Evolutionary conservation across 139 green algal genomes (phyloP).

Genomic region (Dunaliella primolecta): DNA sequence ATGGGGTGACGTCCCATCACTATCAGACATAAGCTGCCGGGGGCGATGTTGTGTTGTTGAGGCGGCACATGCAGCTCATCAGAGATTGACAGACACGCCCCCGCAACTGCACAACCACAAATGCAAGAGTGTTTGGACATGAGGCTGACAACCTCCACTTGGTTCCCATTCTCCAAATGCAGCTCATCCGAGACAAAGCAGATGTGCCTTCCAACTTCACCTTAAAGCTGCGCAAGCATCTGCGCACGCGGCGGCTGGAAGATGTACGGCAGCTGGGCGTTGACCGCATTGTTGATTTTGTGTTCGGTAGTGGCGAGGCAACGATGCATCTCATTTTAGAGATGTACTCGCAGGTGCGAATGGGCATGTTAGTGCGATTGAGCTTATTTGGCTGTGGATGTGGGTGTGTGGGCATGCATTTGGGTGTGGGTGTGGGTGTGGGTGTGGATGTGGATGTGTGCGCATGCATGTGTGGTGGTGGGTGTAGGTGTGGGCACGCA

Average conservation of each 20-base stretch:
- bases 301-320: slow-evolving; percentile 81
- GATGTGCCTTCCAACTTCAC: slow-evolving; percentile 89
- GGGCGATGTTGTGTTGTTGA: too few species aligned
- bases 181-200: slow-evolving; percentile 64
- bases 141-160: too few species aligned
- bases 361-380: not conserved
- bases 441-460: not conserved
- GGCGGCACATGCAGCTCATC: too few species aligned
- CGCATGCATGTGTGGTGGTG: too few species aligned
- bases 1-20: too few species aligned
- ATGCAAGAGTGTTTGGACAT: too few species aligned
- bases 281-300: slow-evolving; percentile 92
- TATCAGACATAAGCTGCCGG: too few species aligned
- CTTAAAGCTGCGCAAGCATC: slow-evolving; percentile 96
- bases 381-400: too few species aligned
- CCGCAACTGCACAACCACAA: not conserved
- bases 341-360: slow-evolving; percentile 81
- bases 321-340: slow-evolving; percentile 92
- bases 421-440: not conserved
- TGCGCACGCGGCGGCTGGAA: slow-evolving; percentile 83
- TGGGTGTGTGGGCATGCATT: not conserved
- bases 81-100: not conserved
- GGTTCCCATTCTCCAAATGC: too few species aligned
- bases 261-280: slow-evolving; percentile 88
- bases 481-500: too few species aligned